Evolutionary conservation across 768 basidiomycete species (phyloP), one percentile per base, ranked within the genome.

Genomic region (Phallus indusiatus): DNA sequence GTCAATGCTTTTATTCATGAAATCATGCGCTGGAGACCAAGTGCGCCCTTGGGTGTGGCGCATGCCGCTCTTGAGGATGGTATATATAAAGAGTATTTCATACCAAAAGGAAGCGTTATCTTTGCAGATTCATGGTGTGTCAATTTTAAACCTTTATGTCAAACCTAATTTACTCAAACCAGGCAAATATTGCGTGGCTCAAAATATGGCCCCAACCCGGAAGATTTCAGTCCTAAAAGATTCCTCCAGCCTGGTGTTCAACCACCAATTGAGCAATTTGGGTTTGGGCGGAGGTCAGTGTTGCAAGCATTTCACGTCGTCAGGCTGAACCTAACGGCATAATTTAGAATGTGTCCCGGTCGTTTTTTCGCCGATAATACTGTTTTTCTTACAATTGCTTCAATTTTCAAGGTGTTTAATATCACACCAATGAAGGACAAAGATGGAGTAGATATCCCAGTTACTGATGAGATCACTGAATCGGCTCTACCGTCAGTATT

Each of bases 191-290:
- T 37, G 36, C 36, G 42, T 35, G 56, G 50, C 34, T 18, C 22
- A 28, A 36, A 21, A 17, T 58, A 58, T 21, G 49, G 74, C 47
- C 54, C 65, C 9, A 54, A 71, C 16, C 71, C 74, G 5, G 67
- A 71, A 49, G 57, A 50, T 28, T 76, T 75, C 60, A 63, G 59
- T 8, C 75, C 75, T 0, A 74, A 74, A 12, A 68, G 74, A 11
- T 75, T 71, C 61, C 58, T 74, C 16, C 17, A 47, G 14, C 60
- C 57, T 22, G 62, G 63, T 1, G 67, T 68, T 5, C 50, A 64
- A n/a, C 61, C 67, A 36, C 70, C 70, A 21, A 52, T 64, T 9
- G 73, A 74, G 50, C 69, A 67, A 8, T 76, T 68, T 55, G 75
- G 75, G 8, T 74, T 71, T 34, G 75, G 75, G 1, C 66, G 75